Evolutionary conservation across 495 filamentous ascomycete species (phyloP).

Genomic region (Neurospora sp.): DNA sequence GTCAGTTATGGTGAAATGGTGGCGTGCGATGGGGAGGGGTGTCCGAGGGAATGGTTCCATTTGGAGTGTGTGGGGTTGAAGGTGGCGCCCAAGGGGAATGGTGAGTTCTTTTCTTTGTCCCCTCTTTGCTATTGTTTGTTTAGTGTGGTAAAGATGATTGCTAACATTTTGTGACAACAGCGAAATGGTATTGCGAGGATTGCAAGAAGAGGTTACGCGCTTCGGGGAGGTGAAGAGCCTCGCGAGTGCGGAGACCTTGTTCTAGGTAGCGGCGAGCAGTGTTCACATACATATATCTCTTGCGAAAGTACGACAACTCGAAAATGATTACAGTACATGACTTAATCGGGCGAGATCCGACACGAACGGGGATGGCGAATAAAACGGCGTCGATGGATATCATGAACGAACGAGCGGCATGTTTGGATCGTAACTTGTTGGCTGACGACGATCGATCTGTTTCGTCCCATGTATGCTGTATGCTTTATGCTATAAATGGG

Average conservation of each 20-base stretch:
- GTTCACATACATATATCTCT: background rate
- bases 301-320: background rate
- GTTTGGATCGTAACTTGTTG: background rate
- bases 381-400: background rate
- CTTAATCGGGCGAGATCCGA: background rate
- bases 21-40: slow-evolving; percentile 84
- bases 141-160: too few relatives aligned
- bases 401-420: background rate
- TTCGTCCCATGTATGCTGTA: background rate
- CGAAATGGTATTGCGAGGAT: slow-evolving; percentile 86
- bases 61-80: slow-evolving; percentile 81
- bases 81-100: slow-evolving; percentile 72
- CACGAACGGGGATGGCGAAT: background rate
- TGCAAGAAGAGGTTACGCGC: slow-evolving; percentile 58
- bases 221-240: background rate
- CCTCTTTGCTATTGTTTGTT: background rate
- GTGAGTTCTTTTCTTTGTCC: slow-evolving; percentile 40
- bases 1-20: slow-evolving; percentile 98
- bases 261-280: background rate
- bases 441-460: background rate
- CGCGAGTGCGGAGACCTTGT: background rate
- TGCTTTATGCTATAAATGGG: background rate
- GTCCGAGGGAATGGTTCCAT: slow-evolving; percentile 93
- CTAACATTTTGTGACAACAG: slow-evolving; percentile 26
- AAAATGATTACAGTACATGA: background rate